These are phyloP conservation scores for Closterium sp. DNA, from an alignment of 139 green algal species.

Conservation along the genomic window DNA sequence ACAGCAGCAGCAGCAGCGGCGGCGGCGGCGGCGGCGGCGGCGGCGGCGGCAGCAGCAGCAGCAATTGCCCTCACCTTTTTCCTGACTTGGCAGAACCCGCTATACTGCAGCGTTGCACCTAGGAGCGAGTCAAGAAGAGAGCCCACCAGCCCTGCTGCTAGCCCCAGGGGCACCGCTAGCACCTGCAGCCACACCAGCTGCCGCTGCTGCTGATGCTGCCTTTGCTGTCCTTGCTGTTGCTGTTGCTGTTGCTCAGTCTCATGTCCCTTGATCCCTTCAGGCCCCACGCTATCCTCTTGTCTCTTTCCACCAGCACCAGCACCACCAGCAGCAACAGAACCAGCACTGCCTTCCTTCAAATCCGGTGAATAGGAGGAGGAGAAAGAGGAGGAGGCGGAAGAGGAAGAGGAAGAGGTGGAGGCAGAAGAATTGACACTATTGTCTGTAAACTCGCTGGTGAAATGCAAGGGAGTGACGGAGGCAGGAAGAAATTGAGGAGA, in stretches of 20 bases:
- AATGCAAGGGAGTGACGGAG: too few relatives aligned
- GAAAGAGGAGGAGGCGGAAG: background rate
- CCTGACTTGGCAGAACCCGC: slow-evolving; percentile 52
- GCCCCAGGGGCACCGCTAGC: slow-evolving; percentile 52
- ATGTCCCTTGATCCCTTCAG: background rate
- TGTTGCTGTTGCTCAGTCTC: background rate
- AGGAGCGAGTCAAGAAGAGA: slow-evolving; percentile 89
- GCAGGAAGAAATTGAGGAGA: background rate
- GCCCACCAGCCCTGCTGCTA: slow-evolving; percentile 73
- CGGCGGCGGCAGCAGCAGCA: background rate
- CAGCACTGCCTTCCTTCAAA: background rate
- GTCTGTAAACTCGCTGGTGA: too few relatives aligned
- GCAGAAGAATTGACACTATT: too few relatives aligned
- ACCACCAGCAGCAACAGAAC: too few relatives aligned
- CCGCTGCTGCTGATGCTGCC: background rate
- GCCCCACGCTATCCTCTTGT: background rate
- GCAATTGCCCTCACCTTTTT: slow-evolving; percentile 12
- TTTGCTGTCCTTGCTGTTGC: background rate
- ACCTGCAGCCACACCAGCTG: slow-evolving; percentile 17
- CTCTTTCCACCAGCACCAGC: too few relatives aligned
- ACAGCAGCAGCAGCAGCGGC: too few relatives aligned
- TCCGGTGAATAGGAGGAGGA: background rate
- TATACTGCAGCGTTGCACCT: slow-evolving; percentile 90
- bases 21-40: too few relatives aligned
- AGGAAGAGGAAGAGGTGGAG: too few relatives aligned